Evolutionary conservation across 306 rosid genomes (phyloP).

Genomic region (Cicer judaicum): DNA sequence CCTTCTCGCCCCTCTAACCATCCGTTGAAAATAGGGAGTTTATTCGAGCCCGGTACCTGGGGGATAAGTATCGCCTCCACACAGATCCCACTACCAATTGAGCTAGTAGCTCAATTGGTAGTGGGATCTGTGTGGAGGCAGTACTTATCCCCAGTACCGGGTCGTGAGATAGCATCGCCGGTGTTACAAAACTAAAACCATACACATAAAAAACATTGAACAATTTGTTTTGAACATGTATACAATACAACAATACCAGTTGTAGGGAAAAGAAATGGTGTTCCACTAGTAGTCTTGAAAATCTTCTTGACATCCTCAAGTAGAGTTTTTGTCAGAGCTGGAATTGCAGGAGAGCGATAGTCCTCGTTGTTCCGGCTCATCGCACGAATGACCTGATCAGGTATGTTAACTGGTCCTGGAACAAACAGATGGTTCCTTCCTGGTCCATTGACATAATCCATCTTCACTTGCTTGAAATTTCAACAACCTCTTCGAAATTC

Average conservation of each 20-base stretch:
- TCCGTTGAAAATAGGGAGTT: too few species aligned
- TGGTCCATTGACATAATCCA: conserved; percentile 87
- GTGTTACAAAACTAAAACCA: not conserved
- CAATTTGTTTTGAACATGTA: not conserved
- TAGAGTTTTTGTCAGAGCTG: conserved; percentile 82
- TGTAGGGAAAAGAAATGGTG: conserved; percentile 90
- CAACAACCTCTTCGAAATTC: conserved; percentile 43
- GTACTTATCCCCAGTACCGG: too few species aligned
- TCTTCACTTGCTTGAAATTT: conserved; percentile 55
- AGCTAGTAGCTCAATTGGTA: too few species aligned
- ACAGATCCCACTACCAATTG: too few species aligned
- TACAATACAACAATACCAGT: conserved; percentile 67
- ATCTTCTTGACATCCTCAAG: conserved; percentile 92
- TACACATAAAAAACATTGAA: not conserved
- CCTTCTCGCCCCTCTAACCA: too few species aligned
- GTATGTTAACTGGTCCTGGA: conserved; percentile 99
- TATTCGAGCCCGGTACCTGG: too few species aligned
- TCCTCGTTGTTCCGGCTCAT: conserved; percentile 98
- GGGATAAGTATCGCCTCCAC: too few species aligned
- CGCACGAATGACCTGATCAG: conserved; percentile 84
- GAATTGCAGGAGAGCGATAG: conserved; percentile 95
- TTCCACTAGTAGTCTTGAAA: conserved; percentile 93
- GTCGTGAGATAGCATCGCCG: not conserved
- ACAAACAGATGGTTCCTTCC: conserved; percentile 98
- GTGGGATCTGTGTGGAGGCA: too few species aligned